These are phyloP conservation scores for Blastocystis sp. DNA, from an alignment of 352 stramenopile species.

Conservation along the genomic window DNA sequence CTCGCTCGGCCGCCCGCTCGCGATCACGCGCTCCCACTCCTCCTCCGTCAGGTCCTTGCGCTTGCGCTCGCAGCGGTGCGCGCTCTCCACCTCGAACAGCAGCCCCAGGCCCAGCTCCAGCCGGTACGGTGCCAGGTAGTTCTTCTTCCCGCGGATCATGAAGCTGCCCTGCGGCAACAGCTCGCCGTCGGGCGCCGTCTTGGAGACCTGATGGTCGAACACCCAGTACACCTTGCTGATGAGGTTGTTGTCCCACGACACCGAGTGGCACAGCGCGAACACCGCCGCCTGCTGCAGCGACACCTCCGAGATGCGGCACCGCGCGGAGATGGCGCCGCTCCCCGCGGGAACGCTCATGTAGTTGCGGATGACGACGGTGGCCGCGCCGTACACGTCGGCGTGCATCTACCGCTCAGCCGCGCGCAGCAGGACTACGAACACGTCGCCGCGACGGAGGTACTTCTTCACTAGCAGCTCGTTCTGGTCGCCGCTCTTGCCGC, in stretches of 20 bases:
- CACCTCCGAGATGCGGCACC: constrained; percentile 76
- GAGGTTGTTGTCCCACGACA: constrained; percentile 82
- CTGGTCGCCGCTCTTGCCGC: constrained; percentile 81
- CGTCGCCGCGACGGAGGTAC: constrained; percentile 82
- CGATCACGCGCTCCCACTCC: constrained; percentile 51
- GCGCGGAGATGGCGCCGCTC: constrained; percentile 61
- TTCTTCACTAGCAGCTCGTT: constrained; percentile 83
- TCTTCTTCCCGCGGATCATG: constrained; percentile 86
- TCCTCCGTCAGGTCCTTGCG: constrained; percentile 69
- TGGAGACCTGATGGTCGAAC: constrained; percentile 81
- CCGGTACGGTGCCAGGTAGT: constrained; percentile 81
- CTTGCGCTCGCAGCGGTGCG: constrained; percentile 72
- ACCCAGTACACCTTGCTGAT: constrained; percentile 83
- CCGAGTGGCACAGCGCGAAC: constrained; percentile 82
- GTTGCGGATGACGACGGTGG: constrained; percentile 63
- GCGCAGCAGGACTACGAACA: constrained; percentile 73
- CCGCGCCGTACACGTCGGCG: constrained; percentile 80
- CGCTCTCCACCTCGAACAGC: constrained; percentile 80
- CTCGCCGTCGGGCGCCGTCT: constrained; percentile 80
- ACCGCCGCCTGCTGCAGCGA: constrained; percentile 81
- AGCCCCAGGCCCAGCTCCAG: constrained; percentile 82
- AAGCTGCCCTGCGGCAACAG: constrained; percentile 82
- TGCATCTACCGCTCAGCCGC: constrained; percentile 73
- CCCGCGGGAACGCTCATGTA: constrained; percentile 41
- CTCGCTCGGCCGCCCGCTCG: neutral